These are phyloP conservation scores for Kwoniella shivajii DNA, from an alignment of 1,284 basidiomycete species.

Conservation along the genomic window DNA sequence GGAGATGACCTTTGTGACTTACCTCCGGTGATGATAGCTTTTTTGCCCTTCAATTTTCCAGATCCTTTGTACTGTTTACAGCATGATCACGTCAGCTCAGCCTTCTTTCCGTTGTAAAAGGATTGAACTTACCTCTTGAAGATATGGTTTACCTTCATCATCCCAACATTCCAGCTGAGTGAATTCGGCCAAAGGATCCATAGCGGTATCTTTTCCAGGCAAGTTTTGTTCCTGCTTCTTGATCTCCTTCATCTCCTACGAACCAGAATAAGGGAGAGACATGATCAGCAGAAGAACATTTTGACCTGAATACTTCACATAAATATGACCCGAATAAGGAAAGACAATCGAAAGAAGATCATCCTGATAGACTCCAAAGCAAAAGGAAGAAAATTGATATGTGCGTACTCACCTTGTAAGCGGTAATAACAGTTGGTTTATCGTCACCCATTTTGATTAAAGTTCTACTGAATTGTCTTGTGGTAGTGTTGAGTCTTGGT, in stretches of 20 bases:
- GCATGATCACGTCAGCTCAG: not conserved
- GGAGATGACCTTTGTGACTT: too few species aligned
- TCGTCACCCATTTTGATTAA: conserved; percentile 30
- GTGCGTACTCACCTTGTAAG: conserved; percentile 32
- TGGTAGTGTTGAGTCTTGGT: not conserved
- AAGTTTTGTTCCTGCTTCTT: conserved; percentile 56
- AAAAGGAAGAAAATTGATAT: too few species aligned
- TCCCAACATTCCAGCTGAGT: conserved; percentile 63
- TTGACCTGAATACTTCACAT: too few species aligned
- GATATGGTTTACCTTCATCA: conserved; percentile 62
- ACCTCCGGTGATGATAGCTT: conserved; percentile 62
- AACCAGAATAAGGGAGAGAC: not conserved
- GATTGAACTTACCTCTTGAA: conserved; percentile 55
- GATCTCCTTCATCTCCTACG: conserved; percentile 31
- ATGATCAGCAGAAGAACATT: too few species aligned
- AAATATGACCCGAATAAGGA: too few species aligned
- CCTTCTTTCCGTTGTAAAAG: not conserved
- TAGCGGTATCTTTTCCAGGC: conserved; percentile 59
- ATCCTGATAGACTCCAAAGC: not conserved
- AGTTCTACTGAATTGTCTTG: conserved; percentile 20
- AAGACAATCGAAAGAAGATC: not conserved
- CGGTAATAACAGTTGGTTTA: conserved; percentile 40
- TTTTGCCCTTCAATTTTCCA: conserved; percentile 58
- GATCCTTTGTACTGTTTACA: conserved; percentile 28
- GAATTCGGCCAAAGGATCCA: conserved; percentile 61